phyloP scores from a whole-genome alignment of 2,329 filamentous ascomycete species.

The Penicillium sp. region DNA sequence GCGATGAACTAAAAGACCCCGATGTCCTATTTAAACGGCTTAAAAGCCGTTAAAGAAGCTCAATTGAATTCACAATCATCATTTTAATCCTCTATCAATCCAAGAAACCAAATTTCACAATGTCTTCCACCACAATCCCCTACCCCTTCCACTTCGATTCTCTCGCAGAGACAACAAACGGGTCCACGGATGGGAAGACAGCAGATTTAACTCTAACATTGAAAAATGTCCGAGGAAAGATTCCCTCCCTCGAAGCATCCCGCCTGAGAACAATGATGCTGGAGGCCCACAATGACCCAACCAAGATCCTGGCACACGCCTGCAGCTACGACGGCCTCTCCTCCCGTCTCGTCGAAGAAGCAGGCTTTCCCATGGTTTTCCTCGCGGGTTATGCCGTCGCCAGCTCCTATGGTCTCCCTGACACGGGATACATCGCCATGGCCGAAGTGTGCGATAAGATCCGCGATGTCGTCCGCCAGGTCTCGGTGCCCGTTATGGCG shows the following conservation, averaged over 20 bases:
- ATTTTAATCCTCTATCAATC: background rate
- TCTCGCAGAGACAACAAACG: background rate
- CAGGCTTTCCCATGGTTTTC: slow-evolving; percentile 50
- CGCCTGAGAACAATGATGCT: slow-evolving; percentile 41
- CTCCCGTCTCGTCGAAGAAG: slow-evolving; percentile 48
- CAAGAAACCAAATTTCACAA: background rate
- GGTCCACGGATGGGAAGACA: slow-evolving; percentile 11
- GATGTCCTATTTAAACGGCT: background rate
- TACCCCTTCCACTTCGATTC: slow-evolving; percentile 22
- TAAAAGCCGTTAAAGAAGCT: background rate
- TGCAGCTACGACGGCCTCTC: slow-evolving; percentile 49
- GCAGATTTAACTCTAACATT: slow-evolving; percentile 1
- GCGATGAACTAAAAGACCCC: background rate
- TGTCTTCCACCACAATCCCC: slow-evolving; percentile 15
- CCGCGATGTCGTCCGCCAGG: slow-evolving; percentile 43
- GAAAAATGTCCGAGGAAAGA: slow-evolving; percentile 13
- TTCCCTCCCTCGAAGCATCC: slow-evolving; percentile 16
- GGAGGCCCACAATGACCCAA: slow-evolving; percentile 43
- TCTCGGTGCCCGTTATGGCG: slow-evolving; percentile 45
- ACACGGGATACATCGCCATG: slow-evolving; percentile 53
- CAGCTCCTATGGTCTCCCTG: slow-evolving; percentile 45
- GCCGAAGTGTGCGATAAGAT: slow-evolving; percentile 50
- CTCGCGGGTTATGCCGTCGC: slow-evolving; percentile 47
- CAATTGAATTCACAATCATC: background rate
- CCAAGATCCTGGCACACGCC: slow-evolving; percentile 47